Base-by-base conservation (phyloP, 129 eudicot species). In the Silybum marianum region DNA sequence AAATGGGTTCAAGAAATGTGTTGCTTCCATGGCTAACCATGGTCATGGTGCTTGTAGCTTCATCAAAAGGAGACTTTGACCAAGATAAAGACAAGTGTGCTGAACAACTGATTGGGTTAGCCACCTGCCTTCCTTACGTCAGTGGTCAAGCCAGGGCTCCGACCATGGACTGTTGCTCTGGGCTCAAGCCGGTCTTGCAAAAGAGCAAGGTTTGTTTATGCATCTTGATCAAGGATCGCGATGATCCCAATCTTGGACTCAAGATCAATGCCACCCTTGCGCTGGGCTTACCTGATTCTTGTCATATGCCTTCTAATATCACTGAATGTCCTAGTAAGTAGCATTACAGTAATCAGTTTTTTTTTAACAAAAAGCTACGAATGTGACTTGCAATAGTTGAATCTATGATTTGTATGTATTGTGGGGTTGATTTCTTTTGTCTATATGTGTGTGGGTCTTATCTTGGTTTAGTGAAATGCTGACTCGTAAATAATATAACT, bases 251-350 rank as follows among this genome's bases (percentile, higher is more conserved):
- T 28, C 91, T 91, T 13, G 93, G 96, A 9, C 68, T 90, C 13
- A 88, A 90, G 72, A 74, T 93, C 82, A 90, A 93, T 66, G 91
- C 86, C 19, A 88, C 92, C 19, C 87, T 90, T 22, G 98, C 96
- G 0, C 51, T 93, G 38, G 81, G 91, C 72, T 88, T 93, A 22
- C 98, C 96, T 1, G 69, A 26, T 22, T 9, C 67, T 2, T 93
- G 98, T 48, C 89, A 89, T 26, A 39, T 83, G 6, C 87, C 88
- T 18, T 65, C 86, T 48, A 83, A 86, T 60, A 80, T 89, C 34
- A 62, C 90, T 0, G 80, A 90, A 9, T 93, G 96, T 66, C 81
- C 90, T 18, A 82, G 97, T 93, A 84, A 84, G 90, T 78, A 65
- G 9, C 11, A 40, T 58, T 18, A 58, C 22, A 18, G 2, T 58